Evolutionary conservation across 2,329 filamentous ascomycete genomes (phyloP).

Genomic region (Exophiala bonariae): DNA sequence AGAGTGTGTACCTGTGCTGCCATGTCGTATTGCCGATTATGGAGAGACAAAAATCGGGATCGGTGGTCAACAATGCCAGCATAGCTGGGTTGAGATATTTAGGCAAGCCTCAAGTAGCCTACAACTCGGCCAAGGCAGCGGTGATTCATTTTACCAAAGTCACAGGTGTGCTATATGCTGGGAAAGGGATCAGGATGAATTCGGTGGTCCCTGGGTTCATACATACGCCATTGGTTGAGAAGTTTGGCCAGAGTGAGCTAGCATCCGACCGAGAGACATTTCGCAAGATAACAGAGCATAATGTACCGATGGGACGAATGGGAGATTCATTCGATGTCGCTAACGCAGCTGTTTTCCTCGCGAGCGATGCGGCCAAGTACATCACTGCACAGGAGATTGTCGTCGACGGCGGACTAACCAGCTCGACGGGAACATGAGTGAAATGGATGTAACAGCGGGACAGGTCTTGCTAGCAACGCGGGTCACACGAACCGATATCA

Average conservation of each 20-base stretch:
- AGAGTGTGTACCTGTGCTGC: constrained; percentile 54
- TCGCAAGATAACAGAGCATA: constrained; percentile 50
- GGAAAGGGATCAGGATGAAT: constrained; percentile 51
- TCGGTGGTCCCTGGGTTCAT: constrained; percentile 59
- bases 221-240: constrained; percentile 52
- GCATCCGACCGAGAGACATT: constrained; percentile 51
- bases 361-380: constrained; percentile 32
- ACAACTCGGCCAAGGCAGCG: constrained; percentile 54
- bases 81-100: constrained; percentile 56
- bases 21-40: constrained; percentile 56
- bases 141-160: constrained; percentile 53
- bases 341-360: constrained; percentile 35
- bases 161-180: constrained; percentile 47
- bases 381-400: constrained; percentile 38
- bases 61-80: constrained; percentile 51
- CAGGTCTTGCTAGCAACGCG: too few species aligned
- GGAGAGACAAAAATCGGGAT: constrained; percentile 47
- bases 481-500: too few species aligned
- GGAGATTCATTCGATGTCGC: constrained; percentile 37
- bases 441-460: neutral
- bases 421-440: neutral
- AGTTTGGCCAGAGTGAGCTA: constrained; percentile 45
- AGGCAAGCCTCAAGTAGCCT: constrained; percentile 54
- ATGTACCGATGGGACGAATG: constrained; percentile 40
- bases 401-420: constrained; percentile 34